phyloP scores from a whole-genome alignment of 164 flowering plant species.

The Nelumbo lutea region DNA sequence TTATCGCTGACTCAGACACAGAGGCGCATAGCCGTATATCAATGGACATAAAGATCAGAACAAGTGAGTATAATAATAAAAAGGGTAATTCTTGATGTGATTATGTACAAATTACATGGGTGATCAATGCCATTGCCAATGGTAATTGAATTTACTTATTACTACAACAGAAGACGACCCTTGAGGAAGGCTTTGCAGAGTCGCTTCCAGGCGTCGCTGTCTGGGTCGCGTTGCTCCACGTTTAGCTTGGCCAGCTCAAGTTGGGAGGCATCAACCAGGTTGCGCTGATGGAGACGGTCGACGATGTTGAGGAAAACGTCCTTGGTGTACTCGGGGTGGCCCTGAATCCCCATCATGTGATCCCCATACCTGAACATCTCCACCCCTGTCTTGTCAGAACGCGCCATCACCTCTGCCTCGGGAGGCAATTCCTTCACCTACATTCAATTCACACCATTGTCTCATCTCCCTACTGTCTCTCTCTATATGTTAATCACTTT shows the following conservation, averaged over 20 bases:
- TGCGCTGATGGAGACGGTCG: slow-evolving; percentile 48
- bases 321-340: slow-evolving; percentile 88
- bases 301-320: slow-evolving; percentile 70
- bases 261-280: slow-evolving; percentile 25
- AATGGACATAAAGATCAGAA: too few species aligned
- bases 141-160: too few species aligned
- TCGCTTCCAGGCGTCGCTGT: slow-evolving; percentile 64
- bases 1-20: too few species aligned
- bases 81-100: too few species aligned
- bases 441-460: too few species aligned
- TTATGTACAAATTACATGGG: too few species aligned
- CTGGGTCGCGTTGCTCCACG: slow-evolving; percentile 45
- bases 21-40: too few species aligned
- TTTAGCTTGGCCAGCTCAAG: slow-evolving; percentile 39
- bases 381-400: slow-evolving; percentile 63
- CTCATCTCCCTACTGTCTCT: too few species aligned
- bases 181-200: slow-evolving; percentile 73
- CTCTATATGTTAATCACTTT: neutral
- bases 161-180: slow-evolving; percentile 19
- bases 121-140: too few species aligned
- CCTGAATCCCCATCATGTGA: slow-evolving; percentile 91
- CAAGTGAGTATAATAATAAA: too few species aligned
- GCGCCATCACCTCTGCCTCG: slow-evolving; percentile 63
- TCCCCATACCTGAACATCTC: slow-evolving; percentile 74
- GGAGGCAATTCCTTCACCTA: slow-evolving; percentile 65